Conservation (phyloP, 768 basidiomycete species). For the Psilocybe cyanescens region DNA sequence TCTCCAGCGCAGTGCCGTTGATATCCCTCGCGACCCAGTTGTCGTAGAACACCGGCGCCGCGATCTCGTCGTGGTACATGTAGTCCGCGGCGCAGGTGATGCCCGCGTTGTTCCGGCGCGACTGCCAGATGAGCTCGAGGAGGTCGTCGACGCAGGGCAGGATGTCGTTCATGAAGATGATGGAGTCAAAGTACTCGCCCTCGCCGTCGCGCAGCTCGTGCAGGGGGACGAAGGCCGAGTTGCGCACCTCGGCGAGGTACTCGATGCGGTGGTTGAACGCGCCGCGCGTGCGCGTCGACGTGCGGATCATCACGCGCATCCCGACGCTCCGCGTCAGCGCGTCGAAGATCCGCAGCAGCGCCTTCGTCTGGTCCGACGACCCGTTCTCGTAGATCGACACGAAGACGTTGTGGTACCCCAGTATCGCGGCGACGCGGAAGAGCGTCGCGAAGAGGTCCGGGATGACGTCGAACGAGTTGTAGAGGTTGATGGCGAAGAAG, state of each 20-base stretch:
- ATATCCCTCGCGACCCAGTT: conserved; percentile 99
- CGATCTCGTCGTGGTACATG: conserved; percentile 98
- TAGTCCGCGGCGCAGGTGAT: conserved; percentile 99
- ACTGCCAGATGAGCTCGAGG: conserved; percentile 97
- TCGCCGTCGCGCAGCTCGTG: conserved; percentile 92
- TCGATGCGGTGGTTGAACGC: conserved; percentile 99
- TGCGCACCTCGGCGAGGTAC: conserved; percentile 99
- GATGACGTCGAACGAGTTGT: conserved; percentile 99
- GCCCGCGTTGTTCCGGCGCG: conserved; percentile 90
- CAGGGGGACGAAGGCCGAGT: conserved; percentile 93
- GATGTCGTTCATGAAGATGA: conserved; percentile 99
- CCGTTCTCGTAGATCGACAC: conserved; percentile 99
- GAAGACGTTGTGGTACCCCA: conserved; percentile 98
- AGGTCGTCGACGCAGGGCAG: conserved; percentile 97
- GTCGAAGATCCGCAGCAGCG: conserved; percentile 93
- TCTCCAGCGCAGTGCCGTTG: conserved; percentile 98
- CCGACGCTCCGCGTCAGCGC: conserved; percentile 89
- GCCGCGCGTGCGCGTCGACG: conserved; percentile 90
- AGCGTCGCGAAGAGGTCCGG: conserved; percentile 97
- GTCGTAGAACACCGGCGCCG: conserved; percentile 94
- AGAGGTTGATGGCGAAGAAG: conserved; percentile 98
- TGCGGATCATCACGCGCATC: conserved; percentile 90
- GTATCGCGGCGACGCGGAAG: conserved; percentile 88
- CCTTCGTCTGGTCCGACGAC: conserved; percentile 98
- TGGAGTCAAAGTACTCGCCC: conserved; percentile 94